Evolutionary conservation across 192 early-diverging fungal species (phyloP).

Genomic region (Umbelopsis vinacea): DNA sequence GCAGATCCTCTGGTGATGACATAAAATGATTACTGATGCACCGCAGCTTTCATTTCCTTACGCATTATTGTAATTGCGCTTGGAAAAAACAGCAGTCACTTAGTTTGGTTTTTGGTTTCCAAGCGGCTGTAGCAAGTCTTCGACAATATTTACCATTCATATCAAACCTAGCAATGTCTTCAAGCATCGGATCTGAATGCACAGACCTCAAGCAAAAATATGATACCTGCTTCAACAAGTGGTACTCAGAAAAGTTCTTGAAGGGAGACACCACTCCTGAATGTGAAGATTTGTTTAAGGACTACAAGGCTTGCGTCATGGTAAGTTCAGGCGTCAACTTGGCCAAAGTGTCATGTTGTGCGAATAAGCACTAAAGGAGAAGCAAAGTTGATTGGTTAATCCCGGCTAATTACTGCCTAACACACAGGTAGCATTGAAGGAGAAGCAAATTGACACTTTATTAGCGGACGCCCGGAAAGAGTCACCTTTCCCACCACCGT

Average conservation of each 20-base stretch:
- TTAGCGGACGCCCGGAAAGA: conserved; percentile 85
- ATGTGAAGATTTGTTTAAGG: conserved; percentile 84
- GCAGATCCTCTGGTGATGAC: neutral
- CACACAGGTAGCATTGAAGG: conserved; percentile 69
- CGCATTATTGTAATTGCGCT: neutral
- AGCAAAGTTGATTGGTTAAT: neutral
- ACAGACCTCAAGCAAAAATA: conserved; percentile 84
- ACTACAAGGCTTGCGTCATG: conserved; percentile 85
- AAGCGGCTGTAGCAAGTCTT: no score
- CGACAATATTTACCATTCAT: neutral
- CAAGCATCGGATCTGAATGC: conserved; percentile 71
- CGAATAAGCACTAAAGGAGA: neutral
- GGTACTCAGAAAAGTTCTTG: conserved; percentile 96
- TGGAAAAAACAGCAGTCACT: neutral
- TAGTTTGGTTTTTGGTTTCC: neutral
- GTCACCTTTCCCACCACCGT: conserved; percentile 54
- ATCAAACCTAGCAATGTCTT: conserved; percentile 46
- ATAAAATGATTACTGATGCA: neutral
- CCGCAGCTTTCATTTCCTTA: neutral
- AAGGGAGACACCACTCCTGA: conserved; percentile 78
- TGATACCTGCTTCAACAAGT: conserved; percentile 92
- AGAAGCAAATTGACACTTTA: conserved; percentile 85
- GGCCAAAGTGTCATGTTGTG: neutral
- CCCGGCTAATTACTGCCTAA: neutral
- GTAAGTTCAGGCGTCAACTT: conserved; percentile 43